Conservation (phyloP, 495 filamentous ascomycete species). For the Aspergillus mulundensis region DNA sequence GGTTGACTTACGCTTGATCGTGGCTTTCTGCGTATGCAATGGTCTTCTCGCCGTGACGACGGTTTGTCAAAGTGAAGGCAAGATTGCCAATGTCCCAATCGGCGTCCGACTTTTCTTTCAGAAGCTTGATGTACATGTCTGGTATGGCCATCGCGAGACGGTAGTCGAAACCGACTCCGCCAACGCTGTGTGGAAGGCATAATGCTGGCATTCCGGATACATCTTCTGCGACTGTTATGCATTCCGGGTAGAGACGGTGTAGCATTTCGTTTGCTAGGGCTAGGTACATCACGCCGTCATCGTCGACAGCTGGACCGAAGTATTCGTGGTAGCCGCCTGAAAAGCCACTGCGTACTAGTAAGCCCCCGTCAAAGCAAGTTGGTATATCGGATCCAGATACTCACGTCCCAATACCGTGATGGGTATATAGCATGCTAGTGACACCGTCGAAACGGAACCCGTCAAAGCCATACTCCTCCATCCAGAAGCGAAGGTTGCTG, state of each 20-base stretch:
- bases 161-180: constrained; percentile 96
- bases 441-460: constrained; percentile 98
- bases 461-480: constrained; percentile 97
- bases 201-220: constrained; percentile 97
- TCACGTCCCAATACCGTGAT: constrained; percentile 97
- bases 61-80: constrained; percentile 81
- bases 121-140: constrained; percentile 97
- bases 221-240: constrained; percentile 91
- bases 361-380: not conserved
- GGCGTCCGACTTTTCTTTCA: constrained; percentile 88
- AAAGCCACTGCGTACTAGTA: constrained; percentile 64
- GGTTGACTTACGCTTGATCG: constrained; percentile 76
- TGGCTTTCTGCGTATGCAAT: constrained; percentile 97
- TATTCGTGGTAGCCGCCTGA: constrained; percentile 99
- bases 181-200: constrained; percentile 77
- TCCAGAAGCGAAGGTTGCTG: constrained; percentile 96
- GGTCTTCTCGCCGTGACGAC: constrained; percentile 94
- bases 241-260: constrained; percentile 77
- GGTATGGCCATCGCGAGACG: constrained; percentile 96
- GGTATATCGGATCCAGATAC: constrained; percentile 29
- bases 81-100: constrained; percentile 92
- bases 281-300: constrained; percentile 92
- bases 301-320: constrained; percentile 87
- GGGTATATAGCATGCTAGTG: constrained; percentile 93
- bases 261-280: constrained; percentile 97